A percentile compares a stretch with the other conserved stretches of the same genome.
Evolutionary conservation across 129 eudicot genomes (phyloP).

Genomic region (Dittrichia graveolens): DNA sequence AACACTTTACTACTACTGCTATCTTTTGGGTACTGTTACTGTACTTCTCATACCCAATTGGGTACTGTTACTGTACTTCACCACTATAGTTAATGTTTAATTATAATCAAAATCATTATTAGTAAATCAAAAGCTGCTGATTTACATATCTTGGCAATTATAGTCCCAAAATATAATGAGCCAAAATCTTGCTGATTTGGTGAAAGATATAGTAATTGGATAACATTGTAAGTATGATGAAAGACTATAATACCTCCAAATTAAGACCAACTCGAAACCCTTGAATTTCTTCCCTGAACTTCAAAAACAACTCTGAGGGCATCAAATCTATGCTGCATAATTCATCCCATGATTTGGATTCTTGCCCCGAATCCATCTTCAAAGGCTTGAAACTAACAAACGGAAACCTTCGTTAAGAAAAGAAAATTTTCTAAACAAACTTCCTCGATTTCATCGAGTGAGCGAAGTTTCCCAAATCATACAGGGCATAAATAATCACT

Average conservation of each 20-base stretch:
- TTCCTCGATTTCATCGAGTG: background rate
- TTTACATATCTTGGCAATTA: no score
- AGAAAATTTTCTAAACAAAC: background rate
- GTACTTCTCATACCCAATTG: no score
- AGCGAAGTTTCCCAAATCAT: no score
- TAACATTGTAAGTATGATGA: background rate
- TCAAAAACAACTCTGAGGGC: constrained; percentile 80
- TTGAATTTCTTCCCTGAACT: constrained; percentile 74
- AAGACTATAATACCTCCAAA: constrained; percentile 58
- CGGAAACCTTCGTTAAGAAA: background rate
- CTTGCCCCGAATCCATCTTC: constrained; percentile 43
- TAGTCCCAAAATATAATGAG: no score
- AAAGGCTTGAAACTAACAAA: background rate
- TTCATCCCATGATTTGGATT: constrained; percentile 83
- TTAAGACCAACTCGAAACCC: constrained; percentile 79
- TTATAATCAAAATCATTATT: no score
- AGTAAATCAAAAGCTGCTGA: no score
- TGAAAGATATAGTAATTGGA: no score
- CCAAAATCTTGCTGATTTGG: background rate
- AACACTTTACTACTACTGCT: no score
- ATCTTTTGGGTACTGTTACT: no score
- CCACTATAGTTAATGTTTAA: no score
- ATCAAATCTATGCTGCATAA: constrained; percentile 68
- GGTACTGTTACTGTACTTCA: no score
- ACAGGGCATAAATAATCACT: no score